Evolutionary conservation across 805 yeast species (phyloP).

Genomic region (Teunomyces gatunensis): DNA sequence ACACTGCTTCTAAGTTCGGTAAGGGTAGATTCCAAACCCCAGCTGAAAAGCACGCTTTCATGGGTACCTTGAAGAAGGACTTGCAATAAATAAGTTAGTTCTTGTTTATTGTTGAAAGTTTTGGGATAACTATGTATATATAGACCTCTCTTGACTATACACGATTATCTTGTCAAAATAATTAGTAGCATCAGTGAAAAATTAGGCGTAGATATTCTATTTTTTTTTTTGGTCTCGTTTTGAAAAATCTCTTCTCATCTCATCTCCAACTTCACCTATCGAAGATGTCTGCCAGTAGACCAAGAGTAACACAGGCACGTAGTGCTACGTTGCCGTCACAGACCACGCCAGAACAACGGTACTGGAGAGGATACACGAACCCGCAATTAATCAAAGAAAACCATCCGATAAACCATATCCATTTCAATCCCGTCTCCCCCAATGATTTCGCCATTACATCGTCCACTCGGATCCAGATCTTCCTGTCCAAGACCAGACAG

Average conservation of each 20-base stretch:
- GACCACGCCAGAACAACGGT: constrained; percentile 89
- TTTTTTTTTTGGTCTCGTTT: neutral
- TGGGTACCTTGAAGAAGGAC: constrained; percentile 99
- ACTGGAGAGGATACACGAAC: constrained; percentile 82
- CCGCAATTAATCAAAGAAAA: constrained; percentile 93
- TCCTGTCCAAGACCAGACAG: constrained; percentile 91
- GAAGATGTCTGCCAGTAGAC: constrained; percentile 70
- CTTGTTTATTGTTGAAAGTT: neutral
- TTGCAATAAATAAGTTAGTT: constrained; percentile 45
- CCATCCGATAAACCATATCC: constrained; percentile 83
- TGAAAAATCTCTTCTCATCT: constrained; percentile 4
- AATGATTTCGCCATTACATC: constrained; percentile 93
- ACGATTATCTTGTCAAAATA: neutral
- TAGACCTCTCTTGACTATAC: neutral
- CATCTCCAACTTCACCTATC: neutral
- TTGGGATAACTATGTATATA: neutral
- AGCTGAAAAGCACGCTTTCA: constrained; percentile 99
- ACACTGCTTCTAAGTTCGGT: constrained; percentile 99
- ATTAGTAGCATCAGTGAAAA: neutral
- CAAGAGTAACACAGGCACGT: constrained; percentile 61
- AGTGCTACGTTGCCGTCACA: constrained; percentile 78
- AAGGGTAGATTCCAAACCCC: constrained; percentile 99
- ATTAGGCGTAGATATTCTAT: neutral
- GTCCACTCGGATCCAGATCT: constrained; percentile 86
- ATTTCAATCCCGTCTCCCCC: constrained; percentile 82